Base-by-base conservation (phyloP, 163 green algal species). In the Scenedesmus sp. region DNA sequence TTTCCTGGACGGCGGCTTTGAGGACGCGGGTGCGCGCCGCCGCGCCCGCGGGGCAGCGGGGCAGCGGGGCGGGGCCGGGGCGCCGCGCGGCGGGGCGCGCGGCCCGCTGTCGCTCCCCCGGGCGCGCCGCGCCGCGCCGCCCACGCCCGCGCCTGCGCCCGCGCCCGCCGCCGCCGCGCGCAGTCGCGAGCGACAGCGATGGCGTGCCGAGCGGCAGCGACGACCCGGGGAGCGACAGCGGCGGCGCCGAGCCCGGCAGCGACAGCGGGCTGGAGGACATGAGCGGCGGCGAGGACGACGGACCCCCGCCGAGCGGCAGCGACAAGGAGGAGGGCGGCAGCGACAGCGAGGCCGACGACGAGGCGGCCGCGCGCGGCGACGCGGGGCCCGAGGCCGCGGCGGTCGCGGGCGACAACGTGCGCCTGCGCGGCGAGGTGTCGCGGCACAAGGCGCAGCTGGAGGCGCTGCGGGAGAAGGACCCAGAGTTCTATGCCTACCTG, bases 401-500 rank as follows among this genome's bases (percentile, higher is more conserved):
- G 22, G 85, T 90, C 22, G 60, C 63, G 17, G 51, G 56, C 28
- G 86, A 91, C 75, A 91, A 91, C 54, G 63, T 63, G 50, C 80
- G 70, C 56, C 79, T 89, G 33, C 62, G 77, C 51, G 78, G 83
- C 6, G 85, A 87, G 56, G 66, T 90, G 34, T 54, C 63, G 3
- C 73, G 63, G 26, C 92, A 97, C 84, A 93, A 89, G 74, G 60
- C 83, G 47, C 77, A 95, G 83, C 85, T 97, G 31, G 91, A 96
- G 69, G 85, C 86, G 0, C 79, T 97, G 42, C 83, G 75, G 73
- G 56, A 63, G 58, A 74, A 78, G 69, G 92, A 97, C 80, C 92
- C 92, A 15, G 92, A 94, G 85, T 97, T 97, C 81, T 97, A 92
- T 60, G 83, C 89, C 44, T 87, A 86, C 72, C 78, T 90, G 62